Percentiles rank a stretch among this genome's conserved stretches.
phyloP scores from a whole-genome alignment of 140 eudicot species.

The Cichorium intybus region DNA sequence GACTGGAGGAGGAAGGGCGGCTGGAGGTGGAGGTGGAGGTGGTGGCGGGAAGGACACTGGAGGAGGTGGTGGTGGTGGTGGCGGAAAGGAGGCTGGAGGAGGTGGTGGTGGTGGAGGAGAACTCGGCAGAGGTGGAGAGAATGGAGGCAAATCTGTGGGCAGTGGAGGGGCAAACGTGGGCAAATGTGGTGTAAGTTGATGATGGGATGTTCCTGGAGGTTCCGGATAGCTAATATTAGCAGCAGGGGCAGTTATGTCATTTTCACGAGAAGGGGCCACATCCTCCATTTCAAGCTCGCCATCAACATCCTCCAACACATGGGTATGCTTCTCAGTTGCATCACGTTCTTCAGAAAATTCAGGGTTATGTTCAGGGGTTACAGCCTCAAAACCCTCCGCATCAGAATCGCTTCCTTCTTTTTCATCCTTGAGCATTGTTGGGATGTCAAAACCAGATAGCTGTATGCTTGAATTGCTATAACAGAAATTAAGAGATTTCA shows the following conservation, averaged over 20 bases:
- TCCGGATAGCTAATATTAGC: constrained; percentile 3
- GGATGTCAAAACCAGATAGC: constrained; percentile 83
- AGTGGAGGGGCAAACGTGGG: constrained; percentile 46
- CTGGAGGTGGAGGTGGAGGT: constrained; percentile 12
- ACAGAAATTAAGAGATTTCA: neutral
- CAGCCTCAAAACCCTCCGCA: constrained; percentile 86
- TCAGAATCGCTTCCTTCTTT: constrained; percentile 85
- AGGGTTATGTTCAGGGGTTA: constrained; percentile 76
- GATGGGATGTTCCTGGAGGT: constrained; percentile 25
- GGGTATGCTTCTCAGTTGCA: constrained; percentile 60
- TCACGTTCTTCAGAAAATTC: constrained; percentile 43
- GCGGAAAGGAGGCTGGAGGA: constrained; percentile 25
- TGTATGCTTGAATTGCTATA: constrained; percentile 89
- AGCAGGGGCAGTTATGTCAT: constrained; percentile 21
- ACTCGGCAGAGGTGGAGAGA: constrained; percentile 59
- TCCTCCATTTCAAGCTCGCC: constrained; percentile 99
- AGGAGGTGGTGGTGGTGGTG: constrained; percentile 40
- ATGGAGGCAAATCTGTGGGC: constrained; percentile 53
- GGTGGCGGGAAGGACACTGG: constrained; percentile 21
- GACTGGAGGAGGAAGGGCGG: constrained; percentile 18
- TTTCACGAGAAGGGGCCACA: constrained; percentile 70
- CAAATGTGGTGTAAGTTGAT: constrained; percentile 24
- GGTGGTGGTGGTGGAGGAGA: constrained; percentile 67
- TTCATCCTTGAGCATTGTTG: constrained; percentile 77
- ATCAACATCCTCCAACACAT: constrained; percentile 91